Conservation (phyloP, 495 filamentous ascomycete species). For the Alectoria sarmentosa region DNA sequence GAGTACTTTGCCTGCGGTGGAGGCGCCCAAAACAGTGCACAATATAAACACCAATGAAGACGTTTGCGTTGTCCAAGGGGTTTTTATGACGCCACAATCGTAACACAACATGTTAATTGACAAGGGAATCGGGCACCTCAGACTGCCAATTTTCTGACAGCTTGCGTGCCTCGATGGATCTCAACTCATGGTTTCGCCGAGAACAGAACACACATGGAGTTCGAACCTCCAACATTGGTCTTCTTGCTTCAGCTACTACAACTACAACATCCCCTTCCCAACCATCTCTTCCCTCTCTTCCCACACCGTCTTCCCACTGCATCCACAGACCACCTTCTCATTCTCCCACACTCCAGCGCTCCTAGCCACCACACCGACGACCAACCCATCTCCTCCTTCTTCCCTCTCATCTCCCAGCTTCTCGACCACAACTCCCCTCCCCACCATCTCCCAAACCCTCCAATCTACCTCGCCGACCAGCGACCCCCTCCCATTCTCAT, state of each 20-base stretch:
- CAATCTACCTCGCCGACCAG: constrained; percentile 74
- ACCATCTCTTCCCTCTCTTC: constrained; percentile 91
- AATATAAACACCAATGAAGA: too few species aligned
- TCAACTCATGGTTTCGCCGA: too few species aligned
- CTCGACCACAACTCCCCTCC: constrained; percentile 78
- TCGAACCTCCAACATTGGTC: background rate
- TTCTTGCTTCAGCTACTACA: background rate
- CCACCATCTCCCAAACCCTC: constrained; percentile 93
- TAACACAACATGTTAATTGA: too few species aligned
- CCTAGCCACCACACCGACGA: constrained; percentile 88
- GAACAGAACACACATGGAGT: too few species aligned
- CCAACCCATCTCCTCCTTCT: constrained; percentile 61
- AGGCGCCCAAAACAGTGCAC: background rate
- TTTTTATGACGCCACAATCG: too few species aligned
- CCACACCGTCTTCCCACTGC: constrained; percentile 97
- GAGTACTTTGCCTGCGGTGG: background rate
- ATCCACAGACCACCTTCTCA: constrained; percentile 92
- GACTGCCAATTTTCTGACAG: too few species aligned
- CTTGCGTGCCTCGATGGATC: too few species aligned
- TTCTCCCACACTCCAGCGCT: constrained; percentile 98
- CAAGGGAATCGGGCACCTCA: too few species aligned
- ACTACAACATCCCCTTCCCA: constrained; percentile 70
- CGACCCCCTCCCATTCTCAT: constrained; percentile 53
- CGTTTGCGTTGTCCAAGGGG: too few species aligned
- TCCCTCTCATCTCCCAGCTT: constrained; percentile 39